Conservation (phyloP, 805 yeast genomes). For the Scheffersomyces spartinae region DNA sequence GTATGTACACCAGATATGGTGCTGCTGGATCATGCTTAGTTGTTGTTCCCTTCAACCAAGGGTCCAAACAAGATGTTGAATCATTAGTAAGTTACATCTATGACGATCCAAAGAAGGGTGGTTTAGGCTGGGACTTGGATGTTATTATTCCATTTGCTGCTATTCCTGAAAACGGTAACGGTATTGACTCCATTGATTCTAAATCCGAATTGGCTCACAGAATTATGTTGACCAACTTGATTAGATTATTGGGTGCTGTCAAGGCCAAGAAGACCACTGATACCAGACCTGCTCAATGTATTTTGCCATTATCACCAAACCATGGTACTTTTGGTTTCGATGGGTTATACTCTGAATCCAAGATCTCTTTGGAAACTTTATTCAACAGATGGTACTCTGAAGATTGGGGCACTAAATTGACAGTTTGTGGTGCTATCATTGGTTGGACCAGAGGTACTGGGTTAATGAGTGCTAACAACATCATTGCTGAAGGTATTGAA, state of each 20-base stretch:
- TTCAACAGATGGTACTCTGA: slow-evolving; percentile 99
- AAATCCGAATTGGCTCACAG: slow-evolving; percentile 97
- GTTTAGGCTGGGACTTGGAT: slow-evolving; percentile 97
- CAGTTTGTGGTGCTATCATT: slow-evolving; percentile 95
- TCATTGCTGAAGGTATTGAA: slow-evolving; percentile 96
- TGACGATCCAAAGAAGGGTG: slow-evolving; percentile 71
- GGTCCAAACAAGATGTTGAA: slow-evolving; percentile 87
- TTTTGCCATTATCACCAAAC: slow-evolving; percentile 94
- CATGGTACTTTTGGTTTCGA: slow-evolving; percentile 99
- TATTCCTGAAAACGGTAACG: slow-evolving; percentile 97
- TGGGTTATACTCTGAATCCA: slow-evolving; percentile 97
- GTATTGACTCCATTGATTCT: slow-evolving; percentile 84
- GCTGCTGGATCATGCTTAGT: slow-evolving; percentile 84
- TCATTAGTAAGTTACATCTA: slow-evolving; percentile 79
- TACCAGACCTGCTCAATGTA: slow-evolving; percentile 97
- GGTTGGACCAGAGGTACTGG: slow-evolving; percentile 99
- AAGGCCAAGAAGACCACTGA: slow-evolving; percentile 75
- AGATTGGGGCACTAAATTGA: slow-evolving; percentile 89
- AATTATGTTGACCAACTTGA: slow-evolving; percentile 91
- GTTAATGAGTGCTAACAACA: slow-evolving; percentile 93
- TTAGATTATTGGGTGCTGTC: slow-evolving; percentile 85
- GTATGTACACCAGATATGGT: slow-evolving; percentile 86
- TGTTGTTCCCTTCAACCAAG: slow-evolving; percentile 98
- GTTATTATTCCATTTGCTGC: slow-evolving; percentile 97
- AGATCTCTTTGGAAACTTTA: slow-evolving; percentile 86